Evolutionary conservation across 768 basidiomycete genomes (phyloP).

Genomic region (Boletus sensibilis): DNA sequence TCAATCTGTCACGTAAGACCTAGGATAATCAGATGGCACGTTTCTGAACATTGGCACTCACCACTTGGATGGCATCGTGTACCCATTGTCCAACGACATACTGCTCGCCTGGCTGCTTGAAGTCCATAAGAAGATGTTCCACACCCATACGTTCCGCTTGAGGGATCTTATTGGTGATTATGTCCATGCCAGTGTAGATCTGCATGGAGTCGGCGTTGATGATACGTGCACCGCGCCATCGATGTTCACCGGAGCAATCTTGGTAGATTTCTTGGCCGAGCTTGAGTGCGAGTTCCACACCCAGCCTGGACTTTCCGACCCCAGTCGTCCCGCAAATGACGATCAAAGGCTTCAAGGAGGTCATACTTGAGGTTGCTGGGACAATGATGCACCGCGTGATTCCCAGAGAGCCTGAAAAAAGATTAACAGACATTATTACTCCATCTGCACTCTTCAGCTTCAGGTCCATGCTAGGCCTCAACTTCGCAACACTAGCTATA

Average conservation of each 20-base stretch:
- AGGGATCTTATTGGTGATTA: constrained; percentile 93
- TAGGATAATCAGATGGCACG: background rate
- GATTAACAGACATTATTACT: background rate
- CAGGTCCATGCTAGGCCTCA: background rate
- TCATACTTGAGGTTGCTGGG: constrained; percentile 16
- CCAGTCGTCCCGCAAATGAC: constrained; percentile 93
- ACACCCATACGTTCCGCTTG: constrained; percentile 72
- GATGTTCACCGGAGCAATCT: constrained; percentile 21
- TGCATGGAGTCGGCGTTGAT: constrained; percentile 99
- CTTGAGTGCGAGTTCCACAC: constrained; percentile 78
- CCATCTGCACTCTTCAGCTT: background rate
- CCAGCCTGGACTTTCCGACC: constrained; percentile 92
- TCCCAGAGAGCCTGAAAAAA: background rate
- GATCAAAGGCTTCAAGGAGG: constrained; percentile 61
- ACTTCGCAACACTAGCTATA: background rate
- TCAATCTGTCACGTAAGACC: constrained; percentile 53
- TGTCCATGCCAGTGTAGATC: constrained; percentile 85
- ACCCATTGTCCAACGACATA: constrained; percentile 89
- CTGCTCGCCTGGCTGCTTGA: constrained; percentile 84
- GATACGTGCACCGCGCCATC: constrained; percentile 66
- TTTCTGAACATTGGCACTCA: constrained; percentile 39
- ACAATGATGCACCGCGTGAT: background rate
- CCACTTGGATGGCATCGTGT: constrained; percentile 71
- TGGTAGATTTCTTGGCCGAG: constrained; percentile 37
- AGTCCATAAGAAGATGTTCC: constrained; percentile 86